Evolutionary conservation across 768 basidiomycete species (phyloP).

Genomic region (Saitozyma sp.): DNA sequence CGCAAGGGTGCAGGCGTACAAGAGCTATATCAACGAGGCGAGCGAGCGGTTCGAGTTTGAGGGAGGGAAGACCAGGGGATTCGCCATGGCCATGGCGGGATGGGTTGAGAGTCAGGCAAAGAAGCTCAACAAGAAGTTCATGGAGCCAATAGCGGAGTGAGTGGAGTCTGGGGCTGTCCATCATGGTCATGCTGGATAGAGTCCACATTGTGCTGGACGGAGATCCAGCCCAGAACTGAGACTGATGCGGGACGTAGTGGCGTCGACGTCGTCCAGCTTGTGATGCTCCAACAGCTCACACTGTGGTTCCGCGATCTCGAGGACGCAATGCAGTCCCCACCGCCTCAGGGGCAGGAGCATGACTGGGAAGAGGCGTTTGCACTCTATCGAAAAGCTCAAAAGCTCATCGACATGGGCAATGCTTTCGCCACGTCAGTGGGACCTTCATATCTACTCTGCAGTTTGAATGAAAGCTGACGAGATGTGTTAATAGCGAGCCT

Average conservation of each 20-base stretch:
- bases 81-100: slow-evolving; percentile 64
- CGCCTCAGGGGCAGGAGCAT: slow-evolving; percentile 8
- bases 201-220: background rate
- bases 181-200: background rate
- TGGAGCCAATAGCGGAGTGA: slow-evolving; percentile 76
- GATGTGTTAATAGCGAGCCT: slow-evolving; percentile 12
- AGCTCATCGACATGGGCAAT: slow-evolving; percentile 72
- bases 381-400: slow-evolving; percentile 75
- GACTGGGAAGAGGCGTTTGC: slow-evolving; percentile 74
- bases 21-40: slow-evolving; percentile 34
- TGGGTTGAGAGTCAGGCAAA: slow-evolving; percentile 87
- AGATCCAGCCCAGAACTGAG: too few relatives aligned
- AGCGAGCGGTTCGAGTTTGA: slow-evolving; percentile 36
- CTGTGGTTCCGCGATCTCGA: slow-evolving; percentile 36
- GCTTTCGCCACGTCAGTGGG: slow-evolving; percentile 75
- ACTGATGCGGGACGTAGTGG: slow-evolving; percentile 9
- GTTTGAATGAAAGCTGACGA: background rate
- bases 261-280: slow-evolving; percentile 32
- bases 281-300: slow-evolving; percentile 28
- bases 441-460: background rate
- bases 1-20: slow-evolving; percentile 31
- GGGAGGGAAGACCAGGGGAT: slow-evolving; percentile 35
- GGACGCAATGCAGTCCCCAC: slow-evolving; percentile 18
- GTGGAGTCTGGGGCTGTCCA: slow-evolving; percentile 35
- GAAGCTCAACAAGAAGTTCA: slow-evolving; percentile 80